Base-by-base conservation (phyloP, 148 eudicot genomes). In the Nepenthes mirabilis region DNA sequence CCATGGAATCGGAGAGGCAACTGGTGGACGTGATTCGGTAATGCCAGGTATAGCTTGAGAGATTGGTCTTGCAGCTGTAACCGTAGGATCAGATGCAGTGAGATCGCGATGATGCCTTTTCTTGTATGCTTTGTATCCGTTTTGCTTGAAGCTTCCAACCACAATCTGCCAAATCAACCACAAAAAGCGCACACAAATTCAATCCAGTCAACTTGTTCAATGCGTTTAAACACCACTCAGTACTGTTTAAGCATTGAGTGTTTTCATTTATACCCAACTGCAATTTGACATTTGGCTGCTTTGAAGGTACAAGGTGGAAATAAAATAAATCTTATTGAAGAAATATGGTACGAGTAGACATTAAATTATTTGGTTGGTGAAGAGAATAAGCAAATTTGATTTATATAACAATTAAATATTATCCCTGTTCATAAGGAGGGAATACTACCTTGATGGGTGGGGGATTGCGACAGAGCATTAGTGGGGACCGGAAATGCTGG, bases 81-180 rank as follows among this genome's bases (percentile, higher is more conserved):
- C 52, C 52, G 14, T 49, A 6, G 12, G 52, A 12, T 6, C 6
- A 49, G 3, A 6, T 5, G 2, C 14, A n/a, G 52, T 12, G 64
- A 72, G 72, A 55, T 78, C 73, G 12, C 74, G 62, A 1, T 60
- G 52, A 23, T 80, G 70, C 75, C 68, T 83, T 70, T 66, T 74
- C 58, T 77, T 86, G 13, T 62, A 76, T 8, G 57, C 34, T 54
- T 82, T 80, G 37, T 33, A 63, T 2, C 72, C 70, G 56, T 55
- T 37, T 4, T 80, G 82, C 59, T 73, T 52, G 66, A 87, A 87
- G 74, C 77, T 83, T 14, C 89, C 95, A 13, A 83, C 70, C 14
- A 87, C 95, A 51, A 79, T 68, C 95, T 87, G 65, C 65, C 53
- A 55, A 56, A 14, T 1, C 11, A 57, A 33, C 23, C 34, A 33